Conservation (phyloP, 2,329 filamentous ascomycete species). For the Madurella mycetomatis region DNA sequence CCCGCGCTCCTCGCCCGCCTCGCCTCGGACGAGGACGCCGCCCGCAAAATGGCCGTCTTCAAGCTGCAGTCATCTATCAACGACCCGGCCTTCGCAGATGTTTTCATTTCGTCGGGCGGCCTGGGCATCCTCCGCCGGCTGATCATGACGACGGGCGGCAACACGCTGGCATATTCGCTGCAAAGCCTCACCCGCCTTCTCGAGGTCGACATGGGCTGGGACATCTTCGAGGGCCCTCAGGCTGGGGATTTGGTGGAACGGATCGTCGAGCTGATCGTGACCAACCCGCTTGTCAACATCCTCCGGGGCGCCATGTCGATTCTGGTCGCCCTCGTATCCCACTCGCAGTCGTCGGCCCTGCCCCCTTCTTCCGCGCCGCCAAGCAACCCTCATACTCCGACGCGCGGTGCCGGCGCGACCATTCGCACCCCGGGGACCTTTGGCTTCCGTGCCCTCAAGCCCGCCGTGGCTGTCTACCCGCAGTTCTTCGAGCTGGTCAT, state of each 20-base stretch:
- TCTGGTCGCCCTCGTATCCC: slow-evolving; percentile 84
- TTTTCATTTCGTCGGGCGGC: slow-evolving; percentile 88
- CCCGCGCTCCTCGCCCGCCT: slow-evolving; percentile 61
- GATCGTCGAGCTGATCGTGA: slow-evolving; percentile 90
- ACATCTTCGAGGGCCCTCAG: slow-evolving; percentile 64
- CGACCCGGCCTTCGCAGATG: slow-evolving; percentile 92
- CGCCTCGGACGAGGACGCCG: slow-evolving; percentile 74
- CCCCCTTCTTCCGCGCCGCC: slow-evolving; percentile 3
- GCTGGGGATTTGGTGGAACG: slow-evolving; percentile 65
- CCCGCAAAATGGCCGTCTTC: slow-evolving; percentile 98
- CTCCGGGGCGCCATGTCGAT: slow-evolving; percentile 95
- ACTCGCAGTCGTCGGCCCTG: slow-evolving; percentile 59
- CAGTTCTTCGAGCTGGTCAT: slow-evolving; percentile 95
- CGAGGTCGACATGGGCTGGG: slow-evolving; percentile 98
- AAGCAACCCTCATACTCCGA: background rate
- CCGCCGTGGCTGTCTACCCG: slow-evolving; percentile 83
- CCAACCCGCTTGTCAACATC: slow-evolving; percentile 94
- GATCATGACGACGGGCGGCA: slow-evolving; percentile 80
- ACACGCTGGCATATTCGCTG: slow-evolving; percentile 91
- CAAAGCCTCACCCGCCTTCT: slow-evolving; percentile 82
- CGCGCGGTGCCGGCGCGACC: slow-evolving; percentile 10
- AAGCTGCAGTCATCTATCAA: slow-evolving; percentile 94
- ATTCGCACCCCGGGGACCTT: slow-evolving; percentile 56
- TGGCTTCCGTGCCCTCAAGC: slow-evolving; percentile 88
- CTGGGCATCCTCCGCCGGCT: slow-evolving; percentile 75